Percentiles rank a stretch among this genome's conserved stretches.
phyloP scores from a whole-genome alignment of 129 eudicot species.

The Deinandra increscens region DNA sequence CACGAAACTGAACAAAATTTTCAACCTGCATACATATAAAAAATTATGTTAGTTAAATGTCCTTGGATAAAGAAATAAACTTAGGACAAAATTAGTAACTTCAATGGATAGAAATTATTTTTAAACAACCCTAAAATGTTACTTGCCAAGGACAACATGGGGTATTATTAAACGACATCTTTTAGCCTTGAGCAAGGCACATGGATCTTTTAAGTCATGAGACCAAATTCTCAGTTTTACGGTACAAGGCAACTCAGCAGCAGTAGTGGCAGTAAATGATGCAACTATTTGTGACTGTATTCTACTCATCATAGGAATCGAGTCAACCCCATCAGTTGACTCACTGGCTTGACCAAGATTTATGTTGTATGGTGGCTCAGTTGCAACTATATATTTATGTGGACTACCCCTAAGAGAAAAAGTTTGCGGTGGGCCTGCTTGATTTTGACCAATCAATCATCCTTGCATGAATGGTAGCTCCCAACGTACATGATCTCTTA shows the following conservation, averaged over 20 bases:
- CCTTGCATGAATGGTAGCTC: slow-evolving; percentile 71
- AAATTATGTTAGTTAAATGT: too few species aligned
- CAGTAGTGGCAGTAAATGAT: slow-evolving; percentile 53
- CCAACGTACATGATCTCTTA: slow-evolving; percentile 59
- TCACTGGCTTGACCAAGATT: slow-evolving; percentile 29
- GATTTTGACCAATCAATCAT: slow-evolving; percentile 69
- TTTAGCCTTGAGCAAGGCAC: slow-evolving; percentile 47
- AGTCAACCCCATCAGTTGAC: slow-evolving; percentile 30
- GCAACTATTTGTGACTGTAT: slow-evolving; percentile 63
- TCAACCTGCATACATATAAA: too few species aligned
- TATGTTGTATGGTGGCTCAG: slow-evolving; percentile 29
- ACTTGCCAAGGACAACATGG: slow-evolving; percentile 78
- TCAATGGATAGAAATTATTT: neutral
- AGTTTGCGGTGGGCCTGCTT: slow-evolving; percentile 43
- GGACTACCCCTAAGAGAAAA: slow-evolving; percentile 35
- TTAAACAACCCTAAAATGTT: neutral
- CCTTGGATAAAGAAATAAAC: too few species aligned
- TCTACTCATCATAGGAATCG: slow-evolving; percentile 45
- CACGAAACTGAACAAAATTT: too few species aligned
- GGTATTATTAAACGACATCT: slow-evolving; percentile 59
- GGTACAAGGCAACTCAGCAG: slow-evolving; percentile 76
- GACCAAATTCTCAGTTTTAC: slow-evolving; percentile 72
- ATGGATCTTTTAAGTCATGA: slow-evolving; percentile 51
- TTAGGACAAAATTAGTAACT: neutral
- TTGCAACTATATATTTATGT: slow-evolving; percentile 34